Conservation (phyloP, 176 grass and related monocot species). For the Stipa capillata region DNA sequence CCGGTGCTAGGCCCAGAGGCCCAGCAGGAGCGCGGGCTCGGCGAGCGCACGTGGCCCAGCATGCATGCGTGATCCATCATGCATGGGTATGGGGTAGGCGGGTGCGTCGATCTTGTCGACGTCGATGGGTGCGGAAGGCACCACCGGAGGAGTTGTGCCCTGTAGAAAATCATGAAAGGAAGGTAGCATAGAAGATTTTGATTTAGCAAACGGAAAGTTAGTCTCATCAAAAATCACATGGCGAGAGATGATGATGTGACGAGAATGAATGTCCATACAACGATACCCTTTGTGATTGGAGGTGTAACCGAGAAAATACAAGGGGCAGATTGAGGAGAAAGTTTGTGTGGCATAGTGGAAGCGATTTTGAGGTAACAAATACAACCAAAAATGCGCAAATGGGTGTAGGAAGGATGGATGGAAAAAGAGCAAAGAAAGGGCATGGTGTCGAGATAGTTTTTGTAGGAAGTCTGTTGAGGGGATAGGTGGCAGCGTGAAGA, state of each 20-base stretch:
- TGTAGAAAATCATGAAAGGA: neutral
- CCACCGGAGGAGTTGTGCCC: fast-evolving
- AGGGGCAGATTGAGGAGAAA: neutral
- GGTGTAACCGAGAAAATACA: neutral
- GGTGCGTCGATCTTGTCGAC: too few relatives aligned
- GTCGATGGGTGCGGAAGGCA: too few relatives aligned
- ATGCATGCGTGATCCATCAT: too few relatives aligned
- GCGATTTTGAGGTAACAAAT: neutral
- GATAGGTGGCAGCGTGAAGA: neutral
- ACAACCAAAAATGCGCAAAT: neutral
- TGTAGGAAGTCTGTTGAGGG: neutral
- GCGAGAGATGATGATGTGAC: neutral
- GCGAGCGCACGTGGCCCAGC: too few relatives aligned
- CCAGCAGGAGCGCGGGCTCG: too few relatives aligned
- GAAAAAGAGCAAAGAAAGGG: neutral
- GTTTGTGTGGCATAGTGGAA: neutral
- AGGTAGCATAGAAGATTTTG: neutral
- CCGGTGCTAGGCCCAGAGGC: too few relatives aligned
- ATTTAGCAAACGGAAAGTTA: neutral
- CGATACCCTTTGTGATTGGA: neutral
- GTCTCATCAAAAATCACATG: neutral
- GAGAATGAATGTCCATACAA: neutral
- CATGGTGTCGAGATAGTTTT: neutral
- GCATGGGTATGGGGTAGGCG: fast-evolving
- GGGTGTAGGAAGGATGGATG: neutral